Base-by-base conservation (phyloP, 139 green algal genomes). In the Auxenochlorella pyrenoidosa region DNA sequence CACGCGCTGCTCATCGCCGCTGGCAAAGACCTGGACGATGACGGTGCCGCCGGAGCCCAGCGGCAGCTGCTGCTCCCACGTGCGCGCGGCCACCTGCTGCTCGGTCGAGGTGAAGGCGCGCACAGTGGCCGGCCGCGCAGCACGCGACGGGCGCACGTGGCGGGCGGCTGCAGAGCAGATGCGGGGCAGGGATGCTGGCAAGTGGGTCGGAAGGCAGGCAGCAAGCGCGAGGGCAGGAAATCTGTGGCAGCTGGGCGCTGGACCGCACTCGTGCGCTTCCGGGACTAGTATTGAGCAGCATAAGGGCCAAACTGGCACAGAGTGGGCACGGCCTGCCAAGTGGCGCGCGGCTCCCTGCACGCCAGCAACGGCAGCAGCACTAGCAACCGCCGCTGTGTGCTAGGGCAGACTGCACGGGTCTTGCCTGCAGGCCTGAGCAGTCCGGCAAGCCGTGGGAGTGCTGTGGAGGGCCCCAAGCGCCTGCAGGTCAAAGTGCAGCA, bases 1-100 rank as follows among this genome's bases (percentile, higher is more conserved):
- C 24, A 96, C 54, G 2, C n/a, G 28, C 87, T 95, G 92, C 51
- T 82, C 83, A 22, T 83, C 40, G 15, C 30, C 58, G 58, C 26
- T 65, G 59, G 59, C 28, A 3, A 43, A 59, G 1, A 87, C 70
- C 47, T 82, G 40, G 43, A 87, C 36, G 54, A 19, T 71, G 34
- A 87, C 83, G 22, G 10, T 58, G 68, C 32, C 59, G 79, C 51
- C 83, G 6, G 63, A 40, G 51, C 70, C 70, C 51, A 87, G 70
- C 24, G 70, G 70, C 70, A 87, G 51, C 70, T 59, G 51, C 5
- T 54, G 83, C 83, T 87, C 82, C 43, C 43, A 86, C 5, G 65
- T 66, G 38, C 41, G 40, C 21, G 32, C 34, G 10, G 32, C 36
- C 12, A 70, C 82, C 5, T 13, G 36, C 24, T n/a, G 66, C 32